phyloP scores from a whole-genome alignment of 805 yeast species.

The Kodamaea jinghongensis region DNA sequence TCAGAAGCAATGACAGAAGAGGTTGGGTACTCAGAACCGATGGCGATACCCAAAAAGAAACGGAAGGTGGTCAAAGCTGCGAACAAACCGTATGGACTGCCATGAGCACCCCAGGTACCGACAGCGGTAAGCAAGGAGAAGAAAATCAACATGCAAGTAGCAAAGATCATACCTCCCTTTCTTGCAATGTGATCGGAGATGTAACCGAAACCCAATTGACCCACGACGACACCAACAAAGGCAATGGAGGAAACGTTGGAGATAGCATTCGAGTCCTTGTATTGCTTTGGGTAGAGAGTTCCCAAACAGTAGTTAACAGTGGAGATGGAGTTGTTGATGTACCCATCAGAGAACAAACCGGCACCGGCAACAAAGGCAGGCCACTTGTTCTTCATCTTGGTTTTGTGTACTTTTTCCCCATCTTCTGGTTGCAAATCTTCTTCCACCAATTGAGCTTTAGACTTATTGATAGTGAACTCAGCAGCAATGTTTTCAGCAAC shows the following conservation, averaged over 20 bases:
- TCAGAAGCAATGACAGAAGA: constrained; percentile 94
- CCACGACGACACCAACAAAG: constrained; percentile 88
- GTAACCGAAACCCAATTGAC: constrained; percentile 79
- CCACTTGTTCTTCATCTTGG: constrained; percentile 26
- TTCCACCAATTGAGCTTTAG: neutral
- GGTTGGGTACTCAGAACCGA: constrained; percentile 94
- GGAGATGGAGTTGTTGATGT: constrained; percentile 80
- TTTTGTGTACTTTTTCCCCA: constrained; percentile 11
- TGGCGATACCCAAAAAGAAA: constrained; percentile 84
- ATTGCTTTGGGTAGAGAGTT: constrained; percentile 61
- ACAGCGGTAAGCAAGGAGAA: constrained; percentile 73
- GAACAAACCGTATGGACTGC: constrained; percentile 70
- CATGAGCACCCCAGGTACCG: constrained; percentile 70
- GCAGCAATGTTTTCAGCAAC: neutral
- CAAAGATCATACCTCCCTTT: constrained; percentile 77
- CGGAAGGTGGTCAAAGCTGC: constrained; percentile 82
- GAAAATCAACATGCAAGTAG: constrained; percentile 70
- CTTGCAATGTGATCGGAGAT: constrained; percentile 78
- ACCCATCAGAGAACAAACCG: constrained; percentile 91
- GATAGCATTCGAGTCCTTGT: constrained; percentile 64
- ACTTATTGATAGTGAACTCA: neutral
- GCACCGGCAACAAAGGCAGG: constrained; percentile 64
- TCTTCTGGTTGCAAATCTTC: constrained; percentile 11
- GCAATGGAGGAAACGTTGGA: constrained; percentile 84
- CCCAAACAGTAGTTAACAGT: constrained; percentile 72